These are phyloP conservation scores for Sporothrix inflata DNA, from an alignment of 2,329 filamentous ascomycete genomes.

Conservation along the genomic window DNA sequence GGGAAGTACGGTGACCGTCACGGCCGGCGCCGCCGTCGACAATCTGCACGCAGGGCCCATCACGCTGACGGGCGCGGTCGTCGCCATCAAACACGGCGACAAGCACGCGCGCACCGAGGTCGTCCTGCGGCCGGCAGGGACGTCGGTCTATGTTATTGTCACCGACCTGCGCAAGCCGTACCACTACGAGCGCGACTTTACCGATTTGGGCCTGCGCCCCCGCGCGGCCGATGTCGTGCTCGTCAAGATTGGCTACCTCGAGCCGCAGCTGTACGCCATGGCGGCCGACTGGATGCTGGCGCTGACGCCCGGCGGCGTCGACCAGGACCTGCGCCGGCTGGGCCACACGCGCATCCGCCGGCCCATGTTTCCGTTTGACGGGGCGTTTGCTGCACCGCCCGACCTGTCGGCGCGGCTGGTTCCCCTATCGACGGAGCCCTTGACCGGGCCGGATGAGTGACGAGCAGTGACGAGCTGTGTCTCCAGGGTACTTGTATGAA, in stretches of 20 bases:
- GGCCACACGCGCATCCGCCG: constrained; percentile 53
- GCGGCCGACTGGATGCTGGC: constrained; percentile 58
- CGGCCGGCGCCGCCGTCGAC: constrained; percentile 55
- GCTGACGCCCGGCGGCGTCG: constrained; percentile 57
- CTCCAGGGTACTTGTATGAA: no score
- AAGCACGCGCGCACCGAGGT: constrained; percentile 51
- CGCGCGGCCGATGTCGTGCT: constrained; percentile 54
- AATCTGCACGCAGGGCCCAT: constrained; percentile 52
- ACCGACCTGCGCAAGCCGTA: constrained; percentile 58
- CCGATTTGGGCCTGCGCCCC: constrained; percentile 51
- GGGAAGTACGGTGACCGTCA: constrained; percentile 53
- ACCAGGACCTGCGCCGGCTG: constrained; percentile 54
- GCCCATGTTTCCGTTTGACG: constrained; percentile 48
- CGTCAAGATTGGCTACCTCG: constrained; percentile 60
- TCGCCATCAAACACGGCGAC: constrained; percentile 56
- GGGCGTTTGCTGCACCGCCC: constrained; percentile 31
- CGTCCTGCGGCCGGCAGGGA: constrained; percentile 51
- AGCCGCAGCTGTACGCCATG: constrained; percentile 59
- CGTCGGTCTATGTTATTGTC: constrained; percentile 51
- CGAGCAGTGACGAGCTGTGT: no score
- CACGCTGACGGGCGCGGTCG: constrained; percentile 54
- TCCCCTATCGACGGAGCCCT: constrained; percentile 31
- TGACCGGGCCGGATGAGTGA: constrained; percentile 31
- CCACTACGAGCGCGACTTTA: constrained; percentile 57
- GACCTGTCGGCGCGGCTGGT: constrained; percentile 37